These are phyloP conservation scores for Stemphylium vesicarium DNA, from an alignment of 2,329 filamentous ascomycete species.

Conservation along the genomic window DNA sequence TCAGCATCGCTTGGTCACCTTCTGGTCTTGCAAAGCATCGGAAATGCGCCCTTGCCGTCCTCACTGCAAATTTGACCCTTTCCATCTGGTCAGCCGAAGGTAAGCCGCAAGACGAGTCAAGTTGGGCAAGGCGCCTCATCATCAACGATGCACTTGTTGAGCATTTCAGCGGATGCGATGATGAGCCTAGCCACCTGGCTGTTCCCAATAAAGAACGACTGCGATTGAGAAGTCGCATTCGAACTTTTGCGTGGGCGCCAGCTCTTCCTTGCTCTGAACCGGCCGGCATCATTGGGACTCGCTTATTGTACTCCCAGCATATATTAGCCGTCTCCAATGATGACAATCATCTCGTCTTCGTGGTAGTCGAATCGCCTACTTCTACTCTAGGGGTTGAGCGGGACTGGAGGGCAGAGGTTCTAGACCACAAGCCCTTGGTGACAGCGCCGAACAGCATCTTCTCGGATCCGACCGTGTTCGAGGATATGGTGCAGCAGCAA, in stretches of 20 bases:
- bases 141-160: slow-evolving; percentile 57
- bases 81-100: slow-evolving; percentile 62
- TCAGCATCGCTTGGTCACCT: slow-evolving; percentile 63
- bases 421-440: slow-evolving; percentile 32
- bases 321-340: slow-evolving; percentile 52
- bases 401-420: slow-evolving; percentile 38
- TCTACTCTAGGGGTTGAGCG: slow-evolving; percentile 33
- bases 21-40: slow-evolving; percentile 62
- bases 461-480: slow-evolving; percentile 31
- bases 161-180: slow-evolving; percentile 41
- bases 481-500: slow-evolving; percentile 41
- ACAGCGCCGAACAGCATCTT: slow-evolving; percentile 18
- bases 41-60: slow-evolving; percentile 61
- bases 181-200: slow-evolving; percentile 25
- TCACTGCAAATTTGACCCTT: slow-evolving; percentile 63
- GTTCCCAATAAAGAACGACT: slow-evolving; percentile 40
- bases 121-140: slow-evolving; percentile 61
- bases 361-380: slow-evolving; percentile 49
- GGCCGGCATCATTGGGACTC: slow-evolving; percentile 32
- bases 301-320: slow-evolving; percentile 34
- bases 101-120: slow-evolving; percentile 47
- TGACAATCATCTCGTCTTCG: slow-evolving; percentile 48
- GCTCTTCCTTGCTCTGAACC: slow-evolving; percentile 18
- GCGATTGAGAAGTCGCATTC: slow-evolving; percentile 47
- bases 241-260: slow-evolving; percentile 53